Evolutionary conservation across 305 asterid genomes (phyloP).

Genomic region (Fraxinus paxiana): DNA sequence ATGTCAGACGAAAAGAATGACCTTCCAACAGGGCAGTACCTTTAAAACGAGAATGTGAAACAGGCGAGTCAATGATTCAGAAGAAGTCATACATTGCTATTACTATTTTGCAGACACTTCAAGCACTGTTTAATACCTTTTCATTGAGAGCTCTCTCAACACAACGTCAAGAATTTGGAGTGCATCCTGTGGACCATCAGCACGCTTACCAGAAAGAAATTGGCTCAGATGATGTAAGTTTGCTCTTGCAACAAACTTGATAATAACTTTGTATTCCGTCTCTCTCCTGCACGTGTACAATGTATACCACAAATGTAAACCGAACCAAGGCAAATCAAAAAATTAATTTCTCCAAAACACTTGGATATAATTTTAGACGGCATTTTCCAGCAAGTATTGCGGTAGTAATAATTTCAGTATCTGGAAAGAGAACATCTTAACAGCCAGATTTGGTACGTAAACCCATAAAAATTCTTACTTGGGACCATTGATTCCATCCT

Average conservation of each 20-base stretch:
- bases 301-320: not conserved
- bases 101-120: not conserved
- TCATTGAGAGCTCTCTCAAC: slow-evolving; percentile 75
- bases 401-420: not conserved
- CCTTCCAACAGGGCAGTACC: slow-evolving; percentile 91
- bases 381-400: not conserved
- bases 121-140: slow-evolving; percentile 44
- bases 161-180: slow-evolving; percentile 94
- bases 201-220: slow-evolving; percentile 88
- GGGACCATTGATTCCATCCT: slow-evolving; percentile 68
- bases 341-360: not conserved
- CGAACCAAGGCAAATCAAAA: not conserved
- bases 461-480: slow-evolving; percentile 47
- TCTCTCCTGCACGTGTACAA: slow-evolving; percentile 54
- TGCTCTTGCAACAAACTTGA: slow-evolving; percentile 80
- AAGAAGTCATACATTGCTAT: not conserved
- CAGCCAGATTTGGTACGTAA: slow-evolving; percentile 6
- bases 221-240: slow-evolving; percentile 81
- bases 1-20: slow-evolving; percentile 87
- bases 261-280: slow-evolving; percentile 75
- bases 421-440: not conserved
- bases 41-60: slow-evolving; percentile 19
- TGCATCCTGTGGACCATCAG: slow-evolving; percentile 90
- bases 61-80: not conserved
- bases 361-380: not conserved